Evolutionary conservation across 805 yeast species (phyloP), one percentile per base, ranked within the genome.

Genomic region (Saturnispora gosingensis): DNA sequence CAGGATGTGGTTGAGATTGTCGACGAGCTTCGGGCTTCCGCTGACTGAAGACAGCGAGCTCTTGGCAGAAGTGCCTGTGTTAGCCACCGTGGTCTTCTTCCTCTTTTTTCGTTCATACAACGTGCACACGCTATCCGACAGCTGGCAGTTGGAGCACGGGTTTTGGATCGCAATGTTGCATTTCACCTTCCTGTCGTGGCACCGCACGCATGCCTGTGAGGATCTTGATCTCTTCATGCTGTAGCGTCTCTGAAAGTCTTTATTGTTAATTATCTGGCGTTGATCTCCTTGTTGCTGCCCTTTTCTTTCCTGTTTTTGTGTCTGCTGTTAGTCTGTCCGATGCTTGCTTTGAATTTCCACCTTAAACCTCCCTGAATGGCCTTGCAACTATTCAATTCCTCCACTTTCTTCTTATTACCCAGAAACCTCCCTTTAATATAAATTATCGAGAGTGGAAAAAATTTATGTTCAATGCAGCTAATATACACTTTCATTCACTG

Each of bases 141-240:
- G 78, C 43, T 76, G 67, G 61, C 90, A 84, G 62, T 83, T 84
- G 24, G 87, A 76, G 60, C 85, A 81, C 1, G 82, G 66, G 13
- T 70, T 80, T 43, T 55, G 54, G 5, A 39, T 10, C 1, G 59
- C 52, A 10, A 84, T 85, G 59, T 82, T 86, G 67, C 93, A 85
- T 38, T 89, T 76, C 11, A 85, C 90, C 59, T 85, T 85, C 39
- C 90, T 71, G 10, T 83, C 76, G 52, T 87, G 83, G 62, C 91
- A 86, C 22, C 82, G 82, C 42, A 76, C 78, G 62, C 90, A 84
- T 2, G 90, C 90, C 48, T 85, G 67, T 9, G 83, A 67, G 0
- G 89, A 84, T 48, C 91, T 68, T 45, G 84, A 76, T 53, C 81
- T 61, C 57, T 74, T 75, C 57, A 54, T 52, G 28, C n/a, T 43